phyloP scores from a whole-genome alignment of 176 grass and related monocot genomes.

The Areca catechu region DNA sequence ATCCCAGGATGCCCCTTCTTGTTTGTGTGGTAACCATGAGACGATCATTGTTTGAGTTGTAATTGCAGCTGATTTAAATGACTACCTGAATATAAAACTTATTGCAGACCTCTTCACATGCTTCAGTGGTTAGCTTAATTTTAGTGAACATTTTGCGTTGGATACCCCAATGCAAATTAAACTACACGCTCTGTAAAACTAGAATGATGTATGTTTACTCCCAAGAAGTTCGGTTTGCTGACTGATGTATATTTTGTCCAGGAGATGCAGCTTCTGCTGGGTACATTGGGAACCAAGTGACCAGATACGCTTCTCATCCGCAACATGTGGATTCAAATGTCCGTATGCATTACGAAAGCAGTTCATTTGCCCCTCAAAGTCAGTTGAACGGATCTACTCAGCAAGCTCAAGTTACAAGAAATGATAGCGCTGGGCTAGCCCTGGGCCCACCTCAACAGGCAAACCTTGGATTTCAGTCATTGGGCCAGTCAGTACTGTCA shows the following conservation, averaged over 20 bases:
- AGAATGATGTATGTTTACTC: too few relatives aligned
- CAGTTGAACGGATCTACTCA: conserved; percentile 36
- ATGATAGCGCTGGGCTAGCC: conserved; percentile 34
- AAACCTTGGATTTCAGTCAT: conserved; percentile 12
- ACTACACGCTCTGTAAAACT: too few relatives aligned
- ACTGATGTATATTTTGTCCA: conserved; percentile 2
- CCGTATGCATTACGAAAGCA: conserved; percentile 31
- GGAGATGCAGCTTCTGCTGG: conserved; percentile 18
- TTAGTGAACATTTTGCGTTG: too few relatives aligned
- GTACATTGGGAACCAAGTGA: conserved; percentile 32
- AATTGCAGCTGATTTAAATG: too few relatives aligned
- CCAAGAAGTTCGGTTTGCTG: too few relatives aligned
- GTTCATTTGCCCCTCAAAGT: conserved; percentile 33
- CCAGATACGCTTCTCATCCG: conserved; percentile 24
- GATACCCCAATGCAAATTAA: too few relatives aligned
- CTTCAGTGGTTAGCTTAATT: too few relatives aligned
- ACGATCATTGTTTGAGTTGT: too few relatives aligned
- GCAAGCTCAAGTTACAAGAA: conserved; percentile 18
- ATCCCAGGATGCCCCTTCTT: too few relatives aligned
- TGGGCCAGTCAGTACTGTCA: conserved; percentile 36
- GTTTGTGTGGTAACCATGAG: too few relatives aligned
- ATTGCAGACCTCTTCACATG: too few relatives aligned
- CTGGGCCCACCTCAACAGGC: conserved; percentile 30
- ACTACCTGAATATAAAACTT: too few relatives aligned
- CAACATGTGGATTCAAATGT: conserved; percentile 31